Percentiles rank a stretch among this genome's conserved stretches.
Conservation (phyloP, 805 yeast genomes). For the Wickerhamiella occidentalis region DNA sequence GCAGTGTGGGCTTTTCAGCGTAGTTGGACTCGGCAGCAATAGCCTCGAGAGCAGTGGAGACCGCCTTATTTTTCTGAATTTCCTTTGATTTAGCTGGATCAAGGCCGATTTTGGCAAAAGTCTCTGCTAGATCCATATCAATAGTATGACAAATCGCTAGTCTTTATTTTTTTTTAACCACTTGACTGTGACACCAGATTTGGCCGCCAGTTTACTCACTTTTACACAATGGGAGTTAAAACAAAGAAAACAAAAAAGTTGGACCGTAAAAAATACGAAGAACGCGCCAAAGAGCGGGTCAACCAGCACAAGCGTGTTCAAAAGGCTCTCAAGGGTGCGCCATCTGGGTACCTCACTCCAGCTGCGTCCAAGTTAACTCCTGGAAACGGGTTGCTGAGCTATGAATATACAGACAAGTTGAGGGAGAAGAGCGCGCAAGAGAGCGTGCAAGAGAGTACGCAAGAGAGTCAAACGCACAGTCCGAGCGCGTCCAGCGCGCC, state of each 20-base stretch:
- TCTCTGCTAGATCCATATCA: slow-evolving; percentile 16
- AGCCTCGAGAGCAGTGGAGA: slow-evolving; percentile 52
- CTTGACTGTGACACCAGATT: too few relatives aligned
- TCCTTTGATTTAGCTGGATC: slow-evolving; percentile 49
- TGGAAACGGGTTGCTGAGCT: slow-evolving; percentile 14
- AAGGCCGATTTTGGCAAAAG: slow-evolving; percentile 19
- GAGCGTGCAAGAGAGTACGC: too few relatives aligned
- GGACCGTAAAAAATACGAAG: background rate
- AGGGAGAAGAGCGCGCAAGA: too few relatives aligned
- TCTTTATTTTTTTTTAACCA: background rate
- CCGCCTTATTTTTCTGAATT: slow-evolving; percentile 74
- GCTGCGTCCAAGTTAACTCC: slow-evolving; percentile 8
- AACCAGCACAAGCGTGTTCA: background rate
- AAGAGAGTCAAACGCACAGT: too few relatives aligned
- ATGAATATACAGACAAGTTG: slow-evolving; percentile 6
- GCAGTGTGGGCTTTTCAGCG: slow-evolving; percentile 48
- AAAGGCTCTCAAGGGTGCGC: background rate
- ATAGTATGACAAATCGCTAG: background rate
- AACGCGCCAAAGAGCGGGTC: background rate
- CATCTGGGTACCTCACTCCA: slow-evolving; percentile 13
- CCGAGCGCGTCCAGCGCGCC: background rate
- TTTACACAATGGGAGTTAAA: background rate
- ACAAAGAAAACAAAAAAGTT: background rate
- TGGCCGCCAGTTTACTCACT: too few relatives aligned
- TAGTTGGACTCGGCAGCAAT: slow-evolving; percentile 38